Conservation (phyloP, 2,329 filamentous ascomycete genomes). For the Nothopassalora personata region DNA sequence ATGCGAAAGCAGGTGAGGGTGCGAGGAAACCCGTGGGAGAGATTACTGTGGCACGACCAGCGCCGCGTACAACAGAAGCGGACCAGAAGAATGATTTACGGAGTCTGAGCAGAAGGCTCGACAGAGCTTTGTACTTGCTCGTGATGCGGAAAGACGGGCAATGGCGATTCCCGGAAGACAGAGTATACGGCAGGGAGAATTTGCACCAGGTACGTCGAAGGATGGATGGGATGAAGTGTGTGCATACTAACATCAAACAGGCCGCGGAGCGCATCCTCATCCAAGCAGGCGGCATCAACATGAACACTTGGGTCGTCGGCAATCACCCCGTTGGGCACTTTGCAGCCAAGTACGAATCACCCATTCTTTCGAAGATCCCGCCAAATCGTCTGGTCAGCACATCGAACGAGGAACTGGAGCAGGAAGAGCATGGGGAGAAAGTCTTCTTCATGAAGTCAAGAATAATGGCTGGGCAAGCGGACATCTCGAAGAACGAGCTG, state of each 20-base stretch:
- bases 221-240: no score
- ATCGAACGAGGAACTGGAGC: conserved; percentile 27
- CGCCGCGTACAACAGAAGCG: conserved; percentile 68
- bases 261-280: conserved; percentile 74
- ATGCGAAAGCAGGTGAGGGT: conserved; percentile 25
- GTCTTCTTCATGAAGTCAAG: conserved; percentile 93
- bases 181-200: conserved; percentile 64
- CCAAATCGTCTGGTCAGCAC: conserved; percentile 25
- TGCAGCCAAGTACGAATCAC: conserved; percentile 48
- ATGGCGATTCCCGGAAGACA: conserved; percentile 79
- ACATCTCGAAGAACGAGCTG: conserved; percentile 65
- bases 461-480: conserved; percentile 94
- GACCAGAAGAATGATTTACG: conserved; percentile 68
- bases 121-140: conserved; percentile 79
- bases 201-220: conserved; percentile 68
- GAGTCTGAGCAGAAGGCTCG: conserved; percentile 73
- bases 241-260: conserved; percentile 44
- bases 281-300: conserved; percentile 78
- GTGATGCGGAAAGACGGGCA: conserved; percentile 65
- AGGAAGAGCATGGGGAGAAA: conserved; percentile 63
- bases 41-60: conserved; percentile 58
- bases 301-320: conserved; percentile 98
- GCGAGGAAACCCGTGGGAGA: conserved; percentile 20
- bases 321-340: conserved; percentile 82
- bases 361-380: conserved; percentile 26